Evolutionary conservation across 1,139 yeast genomes (phyloP).

Genomic region (Fermentozyma sake): DNA sequence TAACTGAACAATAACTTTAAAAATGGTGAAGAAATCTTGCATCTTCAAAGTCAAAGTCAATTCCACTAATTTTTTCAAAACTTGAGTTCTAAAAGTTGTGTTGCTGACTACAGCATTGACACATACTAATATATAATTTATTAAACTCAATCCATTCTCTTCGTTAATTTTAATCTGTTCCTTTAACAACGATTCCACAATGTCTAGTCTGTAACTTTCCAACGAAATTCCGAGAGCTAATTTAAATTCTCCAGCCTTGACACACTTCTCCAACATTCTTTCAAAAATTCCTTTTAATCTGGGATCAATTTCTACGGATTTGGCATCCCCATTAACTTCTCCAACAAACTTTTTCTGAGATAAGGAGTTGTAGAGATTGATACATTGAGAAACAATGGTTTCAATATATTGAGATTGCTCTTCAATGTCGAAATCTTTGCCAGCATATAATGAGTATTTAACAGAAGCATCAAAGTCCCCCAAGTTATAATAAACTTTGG

Average conservation of each 20-base stretch:
- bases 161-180: slow-evolving; percentile 34
- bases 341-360: slow-evolving; percentile 54
- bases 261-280: slow-evolving; percentile 80
- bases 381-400: slow-evolving; percentile 90
- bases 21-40: slow-evolving; percentile 73
- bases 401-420: slow-evolving; percentile 81
- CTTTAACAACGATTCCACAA: slow-evolving; percentile 60
- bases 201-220: slow-evolving; percentile 83
- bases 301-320: slow-evolving; percentile 45
- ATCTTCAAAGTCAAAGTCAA: slow-evolving; percentile 59
- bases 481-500: slow-evolving; percentile 91
- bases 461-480: slow-evolving; percentile 94
- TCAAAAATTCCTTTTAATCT: slow-evolving; percentile 72
- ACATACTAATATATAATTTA: slow-evolving; percentile 75
- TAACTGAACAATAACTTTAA: slow-evolving; percentile 84
- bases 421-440: slow-evolving; percentile 71
- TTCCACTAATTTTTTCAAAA: slow-evolving; percentile 59
- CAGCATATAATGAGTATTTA: slow-evolving; percentile 82
- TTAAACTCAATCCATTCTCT: slow-evolving; percentile 50
- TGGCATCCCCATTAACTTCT: no score
- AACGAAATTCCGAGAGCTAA: slow-evolving; percentile 89
- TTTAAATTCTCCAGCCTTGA: slow-evolving; percentile 63
- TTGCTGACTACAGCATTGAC: slow-evolving; percentile 58
- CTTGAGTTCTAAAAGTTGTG: slow-evolving; percentile 60
- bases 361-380: slow-evolving; percentile 69